Evolutionary conservation across 108 stramenopile species (phyloP).

Genomic region (Fistulifera solaris): DNA sequence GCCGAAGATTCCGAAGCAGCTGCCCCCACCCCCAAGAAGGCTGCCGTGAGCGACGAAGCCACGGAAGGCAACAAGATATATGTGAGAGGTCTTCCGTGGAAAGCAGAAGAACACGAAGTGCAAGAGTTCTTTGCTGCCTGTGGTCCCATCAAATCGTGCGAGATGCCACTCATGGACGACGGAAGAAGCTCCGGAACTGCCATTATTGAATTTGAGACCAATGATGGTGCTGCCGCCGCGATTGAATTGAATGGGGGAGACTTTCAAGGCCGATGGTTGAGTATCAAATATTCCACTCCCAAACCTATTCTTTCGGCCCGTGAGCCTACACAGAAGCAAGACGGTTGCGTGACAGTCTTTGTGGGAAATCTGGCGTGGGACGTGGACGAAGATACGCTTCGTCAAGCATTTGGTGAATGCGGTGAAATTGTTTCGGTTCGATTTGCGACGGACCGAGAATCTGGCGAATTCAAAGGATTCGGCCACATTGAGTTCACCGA

Average conservation of each 20-base stretch:
- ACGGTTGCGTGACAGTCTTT: slow-evolving; percentile 91
- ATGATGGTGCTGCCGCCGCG: slow-evolving; percentile 60
- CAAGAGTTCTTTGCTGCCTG: slow-evolving; percentile 82
- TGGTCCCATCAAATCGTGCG: slow-evolving; percentile 58
- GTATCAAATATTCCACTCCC: slow-evolving; percentile 70
- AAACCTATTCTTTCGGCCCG: slow-evolving; percentile 46
- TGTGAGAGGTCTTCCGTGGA: slow-evolving; percentile 92
- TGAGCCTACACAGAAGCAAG: slow-evolving; percentile 58
- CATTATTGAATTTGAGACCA: slow-evolving; percentile 65
- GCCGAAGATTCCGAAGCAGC: slow-evolving; percentile 25
- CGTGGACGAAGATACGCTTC: slow-evolving; percentile 88
- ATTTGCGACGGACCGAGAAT: slow-evolving; percentile 93
- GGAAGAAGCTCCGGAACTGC: slow-evolving; percentile 84
- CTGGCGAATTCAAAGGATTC: slow-evolving; percentile 96
- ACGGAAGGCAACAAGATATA: slow-evolving; percentile 55
- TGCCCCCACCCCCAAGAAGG: slow-evolving; percentile 27
- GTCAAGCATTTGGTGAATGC: slow-evolving; percentile 78
- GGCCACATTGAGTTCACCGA: slow-evolving; percentile 92
- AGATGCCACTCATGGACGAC: slow-evolving; percentile 82
- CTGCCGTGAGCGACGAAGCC: slow-evolving; percentile 19
- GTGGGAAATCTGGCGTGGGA: slow-evolving; percentile 93
- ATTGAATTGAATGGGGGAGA: slow-evolving; percentile 81
- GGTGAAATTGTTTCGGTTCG: slow-evolving; percentile 84
- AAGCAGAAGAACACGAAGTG: slow-evolving; percentile 80
- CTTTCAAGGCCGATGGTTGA: slow-evolving; percentile 88